These are phyloP conservation scores for Centaurea solstitialis DNA, from an alignment of 129 eudicot genomes.

Conservation along the genomic window DNA sequence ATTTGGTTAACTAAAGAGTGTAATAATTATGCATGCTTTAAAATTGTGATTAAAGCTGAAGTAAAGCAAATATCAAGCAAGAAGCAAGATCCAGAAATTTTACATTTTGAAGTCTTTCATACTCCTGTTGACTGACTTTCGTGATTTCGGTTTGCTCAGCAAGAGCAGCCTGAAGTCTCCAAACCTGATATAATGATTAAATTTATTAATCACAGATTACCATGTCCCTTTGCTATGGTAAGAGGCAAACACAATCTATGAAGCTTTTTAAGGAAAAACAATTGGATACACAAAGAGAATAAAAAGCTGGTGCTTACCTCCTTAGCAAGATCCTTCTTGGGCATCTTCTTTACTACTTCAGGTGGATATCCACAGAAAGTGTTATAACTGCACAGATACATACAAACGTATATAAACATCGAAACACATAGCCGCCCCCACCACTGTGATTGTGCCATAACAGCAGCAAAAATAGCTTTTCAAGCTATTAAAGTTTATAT, in stretches of 20 bases:
- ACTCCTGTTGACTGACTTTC: conserved; percentile 69
- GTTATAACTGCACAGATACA: conserved; percentile 53
- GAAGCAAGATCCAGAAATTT: conserved; percentile 5
- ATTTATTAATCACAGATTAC: neutral
- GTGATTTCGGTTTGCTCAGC: conserved; percentile 76
- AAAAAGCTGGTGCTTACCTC: conserved; percentile 42
- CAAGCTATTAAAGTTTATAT: neutral
- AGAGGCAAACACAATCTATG: neutral
- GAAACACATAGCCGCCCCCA: neutral
- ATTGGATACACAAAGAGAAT: neutral
- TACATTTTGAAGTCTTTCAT: conserved; percentile 87
- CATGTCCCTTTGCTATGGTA: neutral
- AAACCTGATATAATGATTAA: conserved; percentile 45
- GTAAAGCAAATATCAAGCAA: neutral
- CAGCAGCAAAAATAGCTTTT: conserved; percentile 1
- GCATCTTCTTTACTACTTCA: conserved; percentile 80
- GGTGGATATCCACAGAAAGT: conserved; percentile 63
- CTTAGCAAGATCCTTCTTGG: conserved; percentile 59
- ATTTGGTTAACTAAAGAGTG: no score
- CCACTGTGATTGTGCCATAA: conserved; percentile 2
- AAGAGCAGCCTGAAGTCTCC: conserved; percentile 85
- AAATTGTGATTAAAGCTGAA: neutral
- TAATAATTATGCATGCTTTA: no score
- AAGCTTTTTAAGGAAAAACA: neutral
- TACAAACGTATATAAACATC: neutral